phyloP scores from a whole-genome alignment of 495 filamentous ascomycete species.

The Podospora pseudoanserina region DNA sequence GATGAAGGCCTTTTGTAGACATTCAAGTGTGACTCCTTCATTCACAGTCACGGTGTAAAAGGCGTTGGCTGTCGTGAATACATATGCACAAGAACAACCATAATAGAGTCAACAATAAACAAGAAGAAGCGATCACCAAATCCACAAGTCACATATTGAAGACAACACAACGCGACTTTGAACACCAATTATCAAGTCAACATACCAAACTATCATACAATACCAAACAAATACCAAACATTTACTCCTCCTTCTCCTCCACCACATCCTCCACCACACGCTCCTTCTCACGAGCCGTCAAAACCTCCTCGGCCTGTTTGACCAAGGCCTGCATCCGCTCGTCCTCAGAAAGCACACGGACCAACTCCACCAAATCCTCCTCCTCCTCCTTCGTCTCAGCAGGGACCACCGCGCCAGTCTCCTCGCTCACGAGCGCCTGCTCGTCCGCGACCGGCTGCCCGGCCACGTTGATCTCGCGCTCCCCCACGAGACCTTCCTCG shows the following conservation, averaged over 20 bases:
- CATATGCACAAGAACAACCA: neutral
- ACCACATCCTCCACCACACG: neutral
- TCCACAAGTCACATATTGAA: neutral
- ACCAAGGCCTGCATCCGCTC: neutral
- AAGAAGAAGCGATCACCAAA: neutral
- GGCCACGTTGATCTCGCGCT: neutral
- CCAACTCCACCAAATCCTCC: neutral
- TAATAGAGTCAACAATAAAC: neutral
- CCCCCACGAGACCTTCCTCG: neutral
- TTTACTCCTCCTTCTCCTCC: neutral
- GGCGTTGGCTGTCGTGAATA: neutral
- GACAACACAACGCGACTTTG: neutral
- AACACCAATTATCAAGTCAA: neutral
- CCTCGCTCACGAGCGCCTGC: neutral
- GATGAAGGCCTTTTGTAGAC: too few relatives aligned
- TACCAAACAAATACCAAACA: neutral
- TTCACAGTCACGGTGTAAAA: too few relatives aligned
- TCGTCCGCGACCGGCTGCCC: neutral
- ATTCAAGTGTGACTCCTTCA: too few relatives aligned
- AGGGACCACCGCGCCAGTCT: neutral
- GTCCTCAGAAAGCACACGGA: neutral
- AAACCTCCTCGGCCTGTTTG: neutral
- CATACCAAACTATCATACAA: neutral
- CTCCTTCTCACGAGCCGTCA: neutral
- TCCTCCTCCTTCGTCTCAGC: neutral